Evolutionary conservation across 2,329 filamentous ascomycete species (phyloP).

Genomic region (Colletotrichum siamense): DNA sequence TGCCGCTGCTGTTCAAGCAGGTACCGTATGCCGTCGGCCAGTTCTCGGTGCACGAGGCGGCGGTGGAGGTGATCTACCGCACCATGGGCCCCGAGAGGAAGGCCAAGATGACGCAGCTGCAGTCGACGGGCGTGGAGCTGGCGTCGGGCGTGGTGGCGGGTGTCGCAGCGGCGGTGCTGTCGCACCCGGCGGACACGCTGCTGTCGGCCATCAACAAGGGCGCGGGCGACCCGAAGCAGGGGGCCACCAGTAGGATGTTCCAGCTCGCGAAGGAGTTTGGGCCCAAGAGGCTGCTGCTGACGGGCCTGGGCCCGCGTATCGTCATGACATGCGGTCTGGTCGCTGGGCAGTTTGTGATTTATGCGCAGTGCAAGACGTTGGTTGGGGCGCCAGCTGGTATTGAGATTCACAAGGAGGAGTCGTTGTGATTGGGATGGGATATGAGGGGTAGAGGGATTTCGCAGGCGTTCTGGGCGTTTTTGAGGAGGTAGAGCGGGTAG

Average conservation of each 20-base stretch:
- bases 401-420: conserved; percentile 57
- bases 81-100: conserved; percentile 71
- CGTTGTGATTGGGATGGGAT: background rate
- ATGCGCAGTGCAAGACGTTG: conserved; percentile 58
- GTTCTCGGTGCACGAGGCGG: conserved; percentile 93
- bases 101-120: conserved; percentile 69
- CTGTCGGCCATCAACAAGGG: conserved; percentile 63
- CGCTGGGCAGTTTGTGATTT: conserved; percentile 60
- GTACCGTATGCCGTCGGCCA: conserved; percentile 94
- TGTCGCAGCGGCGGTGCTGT: conserved; percentile 87
- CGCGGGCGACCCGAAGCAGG: conserved; percentile 52
- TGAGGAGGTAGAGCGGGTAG: background rate
- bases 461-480: background rate
- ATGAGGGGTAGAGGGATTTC: background rate
- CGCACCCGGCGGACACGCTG: conserved; percentile 81
- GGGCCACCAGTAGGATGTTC: conserved; percentile 56
- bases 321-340: conserved; percentile 61
- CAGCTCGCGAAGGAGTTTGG: conserved; percentile 57
- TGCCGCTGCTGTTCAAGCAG: conserved; percentile 86
- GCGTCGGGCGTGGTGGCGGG: conserved; percentile 86
- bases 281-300: conserved; percentile 49
- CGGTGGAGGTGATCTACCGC: conserved; percentile 77
- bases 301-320: conserved; percentile 55
- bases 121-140: conserved; percentile 84
- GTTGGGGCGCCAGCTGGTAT: conserved; percentile 56